Conservation (phyloP, 176 grass and related monocot genomes). For the Oryza officinalis region DNA sequence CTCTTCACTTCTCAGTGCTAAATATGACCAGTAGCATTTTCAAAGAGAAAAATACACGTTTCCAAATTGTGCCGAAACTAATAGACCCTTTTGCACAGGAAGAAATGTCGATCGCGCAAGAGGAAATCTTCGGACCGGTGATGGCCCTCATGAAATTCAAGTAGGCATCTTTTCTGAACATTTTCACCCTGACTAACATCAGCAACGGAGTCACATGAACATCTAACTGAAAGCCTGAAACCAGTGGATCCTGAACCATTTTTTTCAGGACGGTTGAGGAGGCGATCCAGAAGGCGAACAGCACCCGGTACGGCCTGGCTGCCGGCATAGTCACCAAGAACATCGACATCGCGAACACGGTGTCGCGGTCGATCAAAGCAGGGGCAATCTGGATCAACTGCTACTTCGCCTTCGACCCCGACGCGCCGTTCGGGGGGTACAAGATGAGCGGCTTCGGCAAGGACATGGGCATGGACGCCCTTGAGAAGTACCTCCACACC, state of each 20-base stretch:
- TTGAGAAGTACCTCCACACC: conserved; percentile 75
- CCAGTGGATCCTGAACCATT: neutral
- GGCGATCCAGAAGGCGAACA: conserved; percentile 77
- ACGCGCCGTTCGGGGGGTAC: conserved; percentile 66
- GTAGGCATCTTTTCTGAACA: conserved; percentile 38
- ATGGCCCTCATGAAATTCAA: conserved; percentile 81
- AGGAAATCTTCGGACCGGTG: conserved; percentile 76
- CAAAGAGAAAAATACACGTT: neutral
- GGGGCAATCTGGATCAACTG: conserved; percentile 77
- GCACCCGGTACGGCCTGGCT: conserved; percentile 67
- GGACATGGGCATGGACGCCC: conserved; percentile 71
- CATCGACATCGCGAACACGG: conserved; percentile 59
- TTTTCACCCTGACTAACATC: neutral
- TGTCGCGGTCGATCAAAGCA: conserved; percentile 60
- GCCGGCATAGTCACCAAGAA: conserved; percentile 77
- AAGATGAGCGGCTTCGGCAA: conserved; percentile 88
- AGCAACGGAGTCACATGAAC: neutral
- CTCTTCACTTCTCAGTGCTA: neutral
- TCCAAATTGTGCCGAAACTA: neutral
- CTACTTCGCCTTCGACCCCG: conserved; percentile 61
- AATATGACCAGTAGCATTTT: neutral
- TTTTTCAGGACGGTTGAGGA: conserved; percentile 69
- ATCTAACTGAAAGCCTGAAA: conserved; percentile 14
- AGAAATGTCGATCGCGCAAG: conserved; percentile 61
- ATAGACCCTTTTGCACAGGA: conserved; percentile 39